Percentiles rank a stretch among this genome's conserved stretches.
Conservation (phyloP, 805 yeast genomes). For the Metschnikowia baotianmanensis region DNA sequence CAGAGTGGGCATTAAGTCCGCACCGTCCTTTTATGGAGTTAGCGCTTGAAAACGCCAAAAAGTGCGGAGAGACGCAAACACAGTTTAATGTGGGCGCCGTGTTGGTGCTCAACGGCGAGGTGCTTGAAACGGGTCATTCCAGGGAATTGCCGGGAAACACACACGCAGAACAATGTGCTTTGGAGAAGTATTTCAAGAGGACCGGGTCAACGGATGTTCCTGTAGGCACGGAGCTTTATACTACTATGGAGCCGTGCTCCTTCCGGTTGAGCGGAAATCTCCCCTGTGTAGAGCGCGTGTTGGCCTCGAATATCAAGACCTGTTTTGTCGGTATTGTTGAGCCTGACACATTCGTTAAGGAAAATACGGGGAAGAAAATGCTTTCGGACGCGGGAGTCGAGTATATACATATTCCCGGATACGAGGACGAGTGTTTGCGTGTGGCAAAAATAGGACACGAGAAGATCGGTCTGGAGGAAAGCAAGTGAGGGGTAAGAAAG, state of each 20-base stretch:
- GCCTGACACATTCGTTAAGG: conserved; percentile 83
- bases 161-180: conserved; percentile 95
- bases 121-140: conserved; percentile 82
- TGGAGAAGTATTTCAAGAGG: conserved; percentile 61
- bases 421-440: conserved; percentile 62
- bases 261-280: conserved; percentile 81
- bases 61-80: conserved; percentile 77
- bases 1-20: conserved; percentile 74
- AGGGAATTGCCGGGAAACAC: conserved; percentile 93
- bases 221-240: conserved; percentile 74
- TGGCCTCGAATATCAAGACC: conserved; percentile 56
- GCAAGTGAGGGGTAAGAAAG: no score
- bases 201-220: conserved; percentile 51
- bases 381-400: conserved; percentile 58
- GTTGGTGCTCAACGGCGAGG: conserved; percentile 54
- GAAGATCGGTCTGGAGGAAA: conserved; percentile 14
- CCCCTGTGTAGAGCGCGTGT: conserved; percentile 83
- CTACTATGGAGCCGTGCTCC: conserved; percentile 98
- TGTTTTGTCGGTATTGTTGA: conserved; percentile 92
- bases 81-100: conserved; percentile 96
- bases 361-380: conserved; percentile 61
- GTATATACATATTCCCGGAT: conserved; percentile 81
- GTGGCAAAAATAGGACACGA: conserved; percentile 77
- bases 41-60: conserved; percentile 75
- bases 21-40: conserved; percentile 63